A percentile compares a stretch with the other conserved stretches of the same genome.
phyloP scores from a whole-genome alignment of 2,329 filamentous ascomycete genomes.

The Curvularia eragrostidis region DNA sequence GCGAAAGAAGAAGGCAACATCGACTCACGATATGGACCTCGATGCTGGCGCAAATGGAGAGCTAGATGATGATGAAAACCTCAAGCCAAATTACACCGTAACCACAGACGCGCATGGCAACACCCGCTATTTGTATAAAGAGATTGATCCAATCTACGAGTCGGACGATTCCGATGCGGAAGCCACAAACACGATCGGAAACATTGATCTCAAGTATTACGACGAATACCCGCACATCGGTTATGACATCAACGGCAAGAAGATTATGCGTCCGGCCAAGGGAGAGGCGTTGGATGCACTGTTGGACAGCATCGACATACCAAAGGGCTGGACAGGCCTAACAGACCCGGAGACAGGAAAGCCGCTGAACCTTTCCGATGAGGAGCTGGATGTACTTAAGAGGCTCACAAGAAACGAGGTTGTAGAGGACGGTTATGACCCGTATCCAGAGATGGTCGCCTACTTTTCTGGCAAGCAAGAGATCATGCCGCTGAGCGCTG shows the following conservation, averaged over 20 bases:
- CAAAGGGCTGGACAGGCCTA: constrained; percentile 95
- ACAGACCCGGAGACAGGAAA: constrained; percentile 95
- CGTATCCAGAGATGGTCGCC: constrained; percentile 90
- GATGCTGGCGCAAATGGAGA: constrained; percentile 31
- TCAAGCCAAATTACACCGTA: constrained; percentile 63
- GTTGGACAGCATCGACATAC: constrained; percentile 94
- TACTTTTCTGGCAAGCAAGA: constrained; percentile 93
- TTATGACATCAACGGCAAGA: constrained; percentile 98
- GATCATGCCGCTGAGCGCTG: constrained; percentile 91
- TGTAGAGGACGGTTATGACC: constrained; percentile 87
- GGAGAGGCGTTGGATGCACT: constrained; percentile 92
- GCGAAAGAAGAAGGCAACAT: constrained; percentile 24
- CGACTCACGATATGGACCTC: constrained; percentile 26
- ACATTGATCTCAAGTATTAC: constrained; percentile 94
- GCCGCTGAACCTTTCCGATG: constrained; percentile 82
- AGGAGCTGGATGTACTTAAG: constrained; percentile 87
- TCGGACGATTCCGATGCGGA: constrained; percentile 91
- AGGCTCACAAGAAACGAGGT: constrained; percentile 89
- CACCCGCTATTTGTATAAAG: constrained; percentile 87
- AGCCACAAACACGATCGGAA: constrained; percentile 87
- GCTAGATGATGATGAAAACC: constrained; percentile 40
- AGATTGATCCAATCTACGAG: constrained; percentile 94
- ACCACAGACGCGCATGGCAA: constrained; percentile 88
- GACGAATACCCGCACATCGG: constrained; percentile 98
- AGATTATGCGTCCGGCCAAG: constrained; percentile 93